Conservation (phyloP, 495 filamentous ascomycete genomes). For the Xylona heveae region DNA sequence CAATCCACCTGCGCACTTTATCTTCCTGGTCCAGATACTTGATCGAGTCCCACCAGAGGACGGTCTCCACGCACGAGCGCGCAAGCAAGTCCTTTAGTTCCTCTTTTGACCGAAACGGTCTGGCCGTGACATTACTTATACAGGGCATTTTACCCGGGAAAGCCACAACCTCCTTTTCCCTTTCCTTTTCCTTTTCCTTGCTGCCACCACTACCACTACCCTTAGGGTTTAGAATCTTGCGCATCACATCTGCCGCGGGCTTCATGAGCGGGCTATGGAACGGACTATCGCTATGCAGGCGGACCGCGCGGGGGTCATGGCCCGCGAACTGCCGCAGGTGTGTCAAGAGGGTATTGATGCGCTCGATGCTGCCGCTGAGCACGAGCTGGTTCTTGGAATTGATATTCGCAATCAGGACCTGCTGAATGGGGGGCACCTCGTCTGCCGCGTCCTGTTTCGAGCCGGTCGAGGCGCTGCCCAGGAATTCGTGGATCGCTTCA, state of each 20-base stretch:
- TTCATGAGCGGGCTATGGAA: conserved; percentile 90
- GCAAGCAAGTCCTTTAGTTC: conserved; percentile 23
- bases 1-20: conserved; percentile 73
- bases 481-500: conserved; percentile 55
- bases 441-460: conserved; percentile 42
- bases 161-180: conserved; percentile 31
- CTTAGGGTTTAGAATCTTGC: conserved; percentile 31
- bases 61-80: conserved; percentile 65
- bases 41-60: conserved; percentile 85
- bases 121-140: conserved; percentile 65
- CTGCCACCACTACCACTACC: conserved; percentile 23
- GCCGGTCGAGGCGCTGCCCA: conserved; percentile 41
- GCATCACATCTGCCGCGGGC: conserved; percentile 56
- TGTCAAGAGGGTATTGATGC: conserved; percentile 66
- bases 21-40: conserved; percentile 72
- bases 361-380: conserved; percentile 65
- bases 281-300: conserved; percentile 71
- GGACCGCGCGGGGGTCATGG: conserved; percentile 76
- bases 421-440: conserved; percentile 50
- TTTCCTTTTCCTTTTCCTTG: conserved; percentile 17
- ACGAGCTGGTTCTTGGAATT: conserved; percentile 96
- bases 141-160: conserved; percentile 60
- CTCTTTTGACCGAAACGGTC: conserved; percentile 33
- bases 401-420: conserved; percentile 84
- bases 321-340: conserved; percentile 84